phyloP scores from a whole-genome alignment of 139 green algal species.

The Picochlorum costavermella region DNA sequence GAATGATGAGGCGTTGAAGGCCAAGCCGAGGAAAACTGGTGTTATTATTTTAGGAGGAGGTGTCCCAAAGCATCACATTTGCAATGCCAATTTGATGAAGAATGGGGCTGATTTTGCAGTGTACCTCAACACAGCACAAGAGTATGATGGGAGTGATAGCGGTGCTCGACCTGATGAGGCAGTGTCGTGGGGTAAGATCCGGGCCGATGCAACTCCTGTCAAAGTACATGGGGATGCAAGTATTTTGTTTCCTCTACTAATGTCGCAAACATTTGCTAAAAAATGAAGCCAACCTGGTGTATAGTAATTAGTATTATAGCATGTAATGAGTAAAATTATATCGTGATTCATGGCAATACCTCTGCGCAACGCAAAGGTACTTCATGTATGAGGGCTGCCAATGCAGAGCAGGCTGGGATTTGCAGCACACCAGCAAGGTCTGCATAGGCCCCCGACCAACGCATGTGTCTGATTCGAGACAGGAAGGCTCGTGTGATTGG shows the following conservation, averaged over 20 bases:
- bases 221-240: constrained; percentile 89
- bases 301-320: background rate
- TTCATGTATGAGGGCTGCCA: too few relatives aligned
- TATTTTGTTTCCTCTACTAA: constrained; percentile 88
- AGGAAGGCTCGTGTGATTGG: too few relatives aligned
- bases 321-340: too few relatives aligned
- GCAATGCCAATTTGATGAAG: constrained; percentile 97
- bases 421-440: too few relatives aligned
- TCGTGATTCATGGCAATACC: too few relatives aligned
- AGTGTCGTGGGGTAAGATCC: constrained; percentile 96
- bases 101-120: constrained; percentile 96
- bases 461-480: too few relatives aligned
- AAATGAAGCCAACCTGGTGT: background rate
- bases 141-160: constrained; percentile 93
- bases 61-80: constrained; percentile 97
- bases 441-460: too few relatives aligned
- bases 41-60: constrained; percentile 87
- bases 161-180: constrained; percentile 90
- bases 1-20: constrained; percentile 87
- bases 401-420: too few relatives aligned
- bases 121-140: constrained; percentile 83
- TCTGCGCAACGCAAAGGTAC: too few relatives aligned
- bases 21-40: constrained; percentile 69
- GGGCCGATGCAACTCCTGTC: constrained; percentile 68
- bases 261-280: constrained; percentile 92